Evolutionary conservation across 2,329 filamentous ascomycete species (phyloP).

Genomic region (Neobulgaria alba): DNA sequence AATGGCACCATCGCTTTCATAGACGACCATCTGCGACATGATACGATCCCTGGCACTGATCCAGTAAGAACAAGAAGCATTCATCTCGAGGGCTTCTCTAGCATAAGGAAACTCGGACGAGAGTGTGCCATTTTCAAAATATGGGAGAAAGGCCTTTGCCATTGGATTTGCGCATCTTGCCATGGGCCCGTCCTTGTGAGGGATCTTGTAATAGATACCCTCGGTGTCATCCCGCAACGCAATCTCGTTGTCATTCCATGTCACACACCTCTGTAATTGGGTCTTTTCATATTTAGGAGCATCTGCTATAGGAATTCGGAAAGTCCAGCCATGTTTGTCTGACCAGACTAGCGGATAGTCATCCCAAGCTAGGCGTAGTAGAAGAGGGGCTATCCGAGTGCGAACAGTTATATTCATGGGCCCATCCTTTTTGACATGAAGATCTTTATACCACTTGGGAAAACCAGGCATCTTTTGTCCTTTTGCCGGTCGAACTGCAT

Average conservation of each 20-base stretch:
- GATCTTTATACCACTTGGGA: slow-evolving; percentile 92
- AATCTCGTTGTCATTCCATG: slow-evolving; percentile 64
- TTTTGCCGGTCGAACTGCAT: slow-evolving; percentile 66
- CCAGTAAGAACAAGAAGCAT: slow-evolving; percentile 98
- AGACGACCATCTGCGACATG: slow-evolving; percentile 90
- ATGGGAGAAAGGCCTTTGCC: slow-evolving; percentile 81
- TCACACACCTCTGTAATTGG: slow-evolving; percentile 66
- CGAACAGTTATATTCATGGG: slow-evolving; percentile 75
- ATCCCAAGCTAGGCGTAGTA: slow-evolving; percentile 83
- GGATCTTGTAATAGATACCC: slow-evolving; percentile 80
- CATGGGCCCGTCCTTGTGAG: slow-evolving; percentile 87
- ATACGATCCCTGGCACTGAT: slow-evolving; percentile 92
- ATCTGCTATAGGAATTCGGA: slow-evolving; percentile 60
- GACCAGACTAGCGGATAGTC: slow-evolving; percentile 88
- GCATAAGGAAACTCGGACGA: slow-evolving; percentile 85
- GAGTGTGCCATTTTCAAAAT: slow-evolving; percentile 83
- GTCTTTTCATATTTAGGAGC: slow-evolving; percentile 57
- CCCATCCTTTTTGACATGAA: slow-evolving; percentile 61
- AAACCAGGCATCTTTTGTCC: slow-evolving; percentile 90
- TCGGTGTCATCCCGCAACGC: slow-evolving; percentile 55
- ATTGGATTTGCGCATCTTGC: slow-evolving; percentile 80
- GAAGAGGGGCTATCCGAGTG: slow-evolving; percentile 75
- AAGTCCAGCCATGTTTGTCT: slow-evolving; percentile 87
- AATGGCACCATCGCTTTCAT: slow-evolving; percentile 52
- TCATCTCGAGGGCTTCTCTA: slow-evolving; percentile 95